Conservation (phyloP, 2,329 filamentous ascomycete genomes). For the Calonectria ilicicola region DNA sequence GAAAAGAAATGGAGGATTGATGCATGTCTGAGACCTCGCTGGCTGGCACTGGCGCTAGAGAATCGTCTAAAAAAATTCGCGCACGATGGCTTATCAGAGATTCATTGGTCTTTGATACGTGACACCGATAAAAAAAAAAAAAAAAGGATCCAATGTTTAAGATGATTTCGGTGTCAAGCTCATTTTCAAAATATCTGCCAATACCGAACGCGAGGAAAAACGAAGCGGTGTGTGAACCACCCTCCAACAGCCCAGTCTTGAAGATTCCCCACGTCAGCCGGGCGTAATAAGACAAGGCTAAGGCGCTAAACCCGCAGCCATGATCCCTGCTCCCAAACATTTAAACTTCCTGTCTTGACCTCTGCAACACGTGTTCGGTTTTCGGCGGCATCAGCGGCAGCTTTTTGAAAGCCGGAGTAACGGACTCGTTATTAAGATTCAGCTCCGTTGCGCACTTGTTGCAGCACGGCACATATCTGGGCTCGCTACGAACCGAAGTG, state of each 20-base stretch:
- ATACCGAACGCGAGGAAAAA: not conserved
- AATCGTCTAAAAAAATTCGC: not conserved
- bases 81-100: not conserved
- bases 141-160: not conserved
- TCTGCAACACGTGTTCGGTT: conserved; percentile 1
- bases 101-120: not conserved
- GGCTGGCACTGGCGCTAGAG: not conserved
- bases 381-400: conserved; percentile 4
- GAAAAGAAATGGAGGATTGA: not conserved
- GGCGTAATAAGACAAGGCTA: not conserved
- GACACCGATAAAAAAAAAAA: not conserved
- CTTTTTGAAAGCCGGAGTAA: not conserved
- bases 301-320: not conserved
- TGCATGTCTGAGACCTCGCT: not conserved
- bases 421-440: not conserved
- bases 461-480: not conserved
- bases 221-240: not conserved
- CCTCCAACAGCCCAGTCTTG: not conserved
- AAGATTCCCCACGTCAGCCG: not conserved
- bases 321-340: not conserved
- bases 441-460: not conserved
- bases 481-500: not conserved
- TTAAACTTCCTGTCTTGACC: not conserved
- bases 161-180: not conserved
- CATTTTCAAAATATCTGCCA: not conserved